These are phyloP conservation scores for Ilyonectria sp. DNA, from an alignment of 2,329 filamentous ascomycete species.

Conservation along the genomic window DNA sequence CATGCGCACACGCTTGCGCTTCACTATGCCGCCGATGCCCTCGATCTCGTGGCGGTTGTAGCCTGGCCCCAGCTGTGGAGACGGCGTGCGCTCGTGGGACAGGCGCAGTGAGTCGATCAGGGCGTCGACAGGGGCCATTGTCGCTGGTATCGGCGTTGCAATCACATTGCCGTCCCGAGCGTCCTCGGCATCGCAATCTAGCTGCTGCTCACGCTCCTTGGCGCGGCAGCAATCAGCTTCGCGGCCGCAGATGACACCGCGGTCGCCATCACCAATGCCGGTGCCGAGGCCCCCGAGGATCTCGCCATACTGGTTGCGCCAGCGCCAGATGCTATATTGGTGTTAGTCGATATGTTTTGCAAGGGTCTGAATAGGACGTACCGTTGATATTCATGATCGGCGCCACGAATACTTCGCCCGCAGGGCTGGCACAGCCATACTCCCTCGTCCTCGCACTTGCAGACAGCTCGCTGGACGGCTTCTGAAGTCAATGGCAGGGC, in stretches of 20 bases:
- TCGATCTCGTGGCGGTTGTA: slow-evolving; percentile 92
- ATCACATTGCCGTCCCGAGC: slow-evolving; percentile 62
- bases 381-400: slow-evolving; percentile 73
- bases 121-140: slow-evolving; percentile 41
- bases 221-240: slow-evolving; percentile 82
- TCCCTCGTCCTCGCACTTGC: slow-evolving; percentile 67
- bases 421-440: slow-evolving; percentile 92
- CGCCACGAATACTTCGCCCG: slow-evolving; percentile 77
- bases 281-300: slow-evolving; percentile 86
- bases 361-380: slow-evolving; percentile 50
- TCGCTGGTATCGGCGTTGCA: slow-evolving; percentile 35
- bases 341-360: slow-evolving; percentile 25
- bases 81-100: slow-evolving; percentile 59
- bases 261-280: slow-evolving; percentile 89
- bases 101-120: slow-evolving; percentile 51
- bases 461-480: slow-evolving; percentile 70
- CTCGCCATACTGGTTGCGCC: slow-evolving; percentile 88
- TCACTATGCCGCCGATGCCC: slow-evolving; percentile 89
- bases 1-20: slow-evolving; percentile 88
- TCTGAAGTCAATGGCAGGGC: slow-evolving; percentile 65
- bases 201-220: slow-evolving; percentile 84
- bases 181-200: slow-evolving; percentile 87
- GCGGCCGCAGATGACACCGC: slow-evolving; percentile 91
- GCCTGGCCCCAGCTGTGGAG: slow-evolving; percentile 74
- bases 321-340: slow-evolving; percentile 84